Evolutionary conservation across 805 yeast species (phyloP).

Genomic region (Spathaspora gorwiae): DNA sequence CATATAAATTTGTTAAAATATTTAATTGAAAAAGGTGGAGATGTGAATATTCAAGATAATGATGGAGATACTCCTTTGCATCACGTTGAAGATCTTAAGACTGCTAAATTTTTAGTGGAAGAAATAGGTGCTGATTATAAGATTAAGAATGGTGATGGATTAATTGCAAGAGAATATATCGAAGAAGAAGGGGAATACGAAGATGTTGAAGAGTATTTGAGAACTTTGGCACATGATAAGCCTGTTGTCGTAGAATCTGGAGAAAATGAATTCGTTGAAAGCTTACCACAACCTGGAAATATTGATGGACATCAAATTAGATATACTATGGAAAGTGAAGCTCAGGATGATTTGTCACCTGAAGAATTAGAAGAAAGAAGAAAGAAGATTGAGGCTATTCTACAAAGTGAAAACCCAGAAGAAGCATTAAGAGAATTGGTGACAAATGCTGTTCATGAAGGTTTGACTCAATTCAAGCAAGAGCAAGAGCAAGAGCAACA

Average conservation of each 20-base stretch:
- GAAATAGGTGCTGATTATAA: constrained; percentile 63
- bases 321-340: constrained; percentile 46
- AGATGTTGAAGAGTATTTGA: constrained; percentile 65
- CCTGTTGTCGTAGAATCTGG: constrained; percentile 1
- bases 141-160: constrained; percentile 65
- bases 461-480: constrained; percentile 31
- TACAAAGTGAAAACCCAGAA: constrained; percentile 78
- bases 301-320: constrained; percentile 50
- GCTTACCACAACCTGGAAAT: constrained; percentile 34
- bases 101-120: constrained; percentile 66
- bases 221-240: constrained; percentile 32
- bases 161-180: constrained; percentile 67
- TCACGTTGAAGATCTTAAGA: constrained; percentile 68
- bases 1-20: constrained; percentile 62
- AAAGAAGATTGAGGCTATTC: constrained; percentile 60
- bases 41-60: constrained; percentile 72
- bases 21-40: constrained; percentile 60
- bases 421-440: constrained; percentile 68
- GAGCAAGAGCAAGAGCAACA: constrained; percentile 10
- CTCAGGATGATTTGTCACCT: constrained; percentile 22
- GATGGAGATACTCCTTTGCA: constrained; percentile 97
- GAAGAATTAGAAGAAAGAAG: constrained; percentile 47
- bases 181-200: constrained; percentile 85
- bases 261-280: constrained; percentile 10
- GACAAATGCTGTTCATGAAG: constrained; percentile 59